Base-by-base conservation (phyloP, 1,284 basidiomycete species). In the Cryptococcus depauperatus region DNA sequence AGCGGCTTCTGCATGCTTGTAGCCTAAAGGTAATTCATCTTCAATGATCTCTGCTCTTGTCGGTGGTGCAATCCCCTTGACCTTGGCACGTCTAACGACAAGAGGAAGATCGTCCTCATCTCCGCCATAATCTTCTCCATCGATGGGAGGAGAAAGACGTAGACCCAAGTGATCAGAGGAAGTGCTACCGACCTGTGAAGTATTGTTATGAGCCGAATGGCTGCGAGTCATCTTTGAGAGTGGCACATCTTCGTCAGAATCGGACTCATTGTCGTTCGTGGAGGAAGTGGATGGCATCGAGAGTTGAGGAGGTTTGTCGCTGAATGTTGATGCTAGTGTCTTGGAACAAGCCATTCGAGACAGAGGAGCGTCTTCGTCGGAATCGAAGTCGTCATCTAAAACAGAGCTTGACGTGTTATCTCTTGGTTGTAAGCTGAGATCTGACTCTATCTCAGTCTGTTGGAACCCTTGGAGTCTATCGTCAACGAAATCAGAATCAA, bases 361-460 rank as follows among this genome's bases (percentile, higher is more conserved):
- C 3, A 70, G 57, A 0, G 68, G 68, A 5, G 66, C 51, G 37
- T 68, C 62, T 34, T 65, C 66, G 23, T 70, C 68, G n/a, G 61
- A 59, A 43, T 61, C 37, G n/a, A n/a, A n/a, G n/a, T n/a, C n/a
- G n/a, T n/a, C n/a, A n/a, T n/a, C n/a, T n/a, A n/a, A n/a, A n/a
- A n/a, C n/a, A n/a, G n/a, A n/a, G n/a, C n/a, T n/a, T n/a, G n/a
- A n/a, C n/a, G n/a, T n/a, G n/a, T n/a, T n/a, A n/a, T n/a, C n/a
- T n/a, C n/a, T n/a, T n/a, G n/a, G n/a, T n/a, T n/a, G n/a, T n/a
- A n/a, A n/a, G n/a, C n/a, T n/a, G n/a, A n/a, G n/a, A n/a, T n/a
- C n/a, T n/a, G n/a, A n/a, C n/a, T n/a, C n/a, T n/a, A n/a, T n/a
- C n/a, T n/a, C n/a, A n/a, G n/a, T n/a, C n/a, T n/a, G n/a, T n/a